Percentiles rank a stretch among this genome's conserved stretches.
Conservation (phyloP, 202 grass and related monocot genomes). For the Cymbopogon flexuosus region DNA sequence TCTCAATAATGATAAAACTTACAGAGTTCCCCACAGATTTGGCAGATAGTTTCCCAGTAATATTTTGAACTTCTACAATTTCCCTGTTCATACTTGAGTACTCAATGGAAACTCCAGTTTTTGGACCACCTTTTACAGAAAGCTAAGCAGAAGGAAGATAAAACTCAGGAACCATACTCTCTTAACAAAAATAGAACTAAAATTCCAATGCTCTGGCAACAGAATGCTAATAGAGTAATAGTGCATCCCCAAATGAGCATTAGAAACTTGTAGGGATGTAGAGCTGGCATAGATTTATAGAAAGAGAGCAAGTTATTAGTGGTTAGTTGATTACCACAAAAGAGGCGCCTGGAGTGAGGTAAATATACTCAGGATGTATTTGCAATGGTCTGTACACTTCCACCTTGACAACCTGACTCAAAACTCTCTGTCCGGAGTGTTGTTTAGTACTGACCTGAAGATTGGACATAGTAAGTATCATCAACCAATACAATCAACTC, state of each 20-base stretch:
- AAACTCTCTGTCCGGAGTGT: slow-evolving; percentile 63
- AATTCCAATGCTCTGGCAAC: slow-evolving; percentile 23
- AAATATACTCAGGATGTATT: slow-evolving; percentile 84
- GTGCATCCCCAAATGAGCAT: slow-evolving; percentile 10
- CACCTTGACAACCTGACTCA: slow-evolving; percentile 83
- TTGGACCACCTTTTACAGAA: slow-evolving; percentile 85
- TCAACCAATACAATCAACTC: slow-evolving; percentile 12
- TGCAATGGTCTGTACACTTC: slow-evolving; percentile 83
- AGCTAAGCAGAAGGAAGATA: slow-evolving; percentile 50
- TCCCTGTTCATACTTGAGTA: slow-evolving; percentile 62
- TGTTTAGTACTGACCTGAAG: slow-evolving; percentile 77
- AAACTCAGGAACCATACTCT: slow-evolving; percentile 23
- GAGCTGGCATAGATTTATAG: slow-evolving; percentile 7
- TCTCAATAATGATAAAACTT: slow-evolving; percentile 39
- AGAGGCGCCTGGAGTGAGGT: slow-evolving; percentile 84
- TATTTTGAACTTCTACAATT: slow-evolving; percentile 55
- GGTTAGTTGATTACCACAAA: slow-evolving; percentile 89
- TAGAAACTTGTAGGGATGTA: slow-evolving; percentile 2
- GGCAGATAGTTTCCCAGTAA: slow-evolving; percentile 66
- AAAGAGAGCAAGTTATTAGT: slow-evolving; percentile 25
- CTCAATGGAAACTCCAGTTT: slow-evolving; percentile 63
- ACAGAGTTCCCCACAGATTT: slow-evolving; percentile 81
- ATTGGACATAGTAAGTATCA: slow-evolving; percentile 15
- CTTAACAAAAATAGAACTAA: slow-evolving; percentile 10
- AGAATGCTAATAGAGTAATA: slow-evolving; percentile 12